Evolutionary conservation across 1,139 yeast genomes (phyloP).

Genomic region (Saccharomyces hybrid): DNA sequence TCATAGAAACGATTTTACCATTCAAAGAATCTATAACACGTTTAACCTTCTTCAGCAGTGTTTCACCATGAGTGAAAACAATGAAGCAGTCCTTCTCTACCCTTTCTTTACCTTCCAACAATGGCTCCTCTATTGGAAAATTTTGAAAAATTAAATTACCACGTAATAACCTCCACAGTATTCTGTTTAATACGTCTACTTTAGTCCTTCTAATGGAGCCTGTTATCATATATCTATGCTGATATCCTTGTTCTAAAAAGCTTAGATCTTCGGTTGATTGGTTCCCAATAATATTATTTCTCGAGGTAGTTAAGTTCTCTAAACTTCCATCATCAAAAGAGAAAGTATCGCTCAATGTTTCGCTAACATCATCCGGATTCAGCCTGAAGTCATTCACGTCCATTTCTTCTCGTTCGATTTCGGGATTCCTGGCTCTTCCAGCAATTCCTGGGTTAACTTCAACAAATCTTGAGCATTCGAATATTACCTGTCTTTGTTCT

Average conservation of each 20-base stretch:
- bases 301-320: conserved; percentile 11
- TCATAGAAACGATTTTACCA: conserved; percentile 50
- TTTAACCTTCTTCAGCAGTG: conserved; percentile 47
- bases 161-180: conserved; percentile 65
- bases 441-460: conserved; percentile 29
- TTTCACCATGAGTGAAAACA: conserved; percentile 65
- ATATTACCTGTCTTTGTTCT: conserved; percentile 47
- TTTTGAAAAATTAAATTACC: conserved; percentile 65
- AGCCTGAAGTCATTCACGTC: conserved; percentile 24
- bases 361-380: conserved; percentile 19
- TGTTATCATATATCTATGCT: conserved; percentile 38
- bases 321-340: conserved; percentile 21
- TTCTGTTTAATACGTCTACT: conserved; percentile 53
- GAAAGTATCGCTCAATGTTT: conserved; percentile 22
- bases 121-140: conserved; percentile 47
- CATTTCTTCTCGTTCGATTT: conserved; percentile 9
- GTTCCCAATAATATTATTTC: conserved; percentile 8
- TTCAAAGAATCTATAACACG: conserved; percentile 59
- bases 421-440: conserved; percentile 21
- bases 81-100: conserved; percentile 55
- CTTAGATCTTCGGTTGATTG: conserved; percentile 8
- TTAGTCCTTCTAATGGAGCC: conserved; percentile 62
- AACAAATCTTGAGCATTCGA: conserved; percentile 38
- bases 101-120: conserved; percentile 35
- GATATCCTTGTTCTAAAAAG: conserved; percentile 30